Evolutionary conservation across 139 green algal species (phyloP).

Genomic region (Coelastrella sp.): DNA sequence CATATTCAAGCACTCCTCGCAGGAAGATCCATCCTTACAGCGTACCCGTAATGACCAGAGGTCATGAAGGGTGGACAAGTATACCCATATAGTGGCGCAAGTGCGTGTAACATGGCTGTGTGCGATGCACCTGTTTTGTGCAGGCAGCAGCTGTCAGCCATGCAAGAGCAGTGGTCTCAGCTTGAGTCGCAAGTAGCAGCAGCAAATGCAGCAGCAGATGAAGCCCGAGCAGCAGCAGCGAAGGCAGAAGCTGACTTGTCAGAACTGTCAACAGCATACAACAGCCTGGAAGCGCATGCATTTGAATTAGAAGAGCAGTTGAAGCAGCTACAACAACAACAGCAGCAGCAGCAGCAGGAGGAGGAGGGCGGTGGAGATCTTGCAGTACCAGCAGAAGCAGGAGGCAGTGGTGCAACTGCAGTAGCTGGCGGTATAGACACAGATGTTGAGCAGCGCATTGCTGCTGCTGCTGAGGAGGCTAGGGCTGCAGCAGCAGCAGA

Average conservation of each 20-base stretch:
- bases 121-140: no score
- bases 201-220: slow-evolving; percentile 38
- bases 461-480: slow-evolving; percentile 56
- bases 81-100: no score
- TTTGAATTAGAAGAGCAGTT: slow-evolving; percentile 69
- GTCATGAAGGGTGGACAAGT: no score
- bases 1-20: no score
- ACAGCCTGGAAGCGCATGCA: slow-evolving; percentile 80
- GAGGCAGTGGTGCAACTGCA: neutral
- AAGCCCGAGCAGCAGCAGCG: slow-evolving; percentile 33
- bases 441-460: slow-evolving; percentile 31
- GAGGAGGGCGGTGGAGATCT: neutral
- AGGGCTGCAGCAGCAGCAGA: slow-evolving; percentile 63
- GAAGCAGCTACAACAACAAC: slow-evolving; percentile 31
- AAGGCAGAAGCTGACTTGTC: slow-evolving; percentile 74
- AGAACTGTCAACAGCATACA: slow-evolving; percentile 82
- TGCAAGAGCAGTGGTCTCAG: slow-evolving; percentile 40
- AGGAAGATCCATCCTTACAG: no score
- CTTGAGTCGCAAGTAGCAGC: slow-evolving; percentile 27
- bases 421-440: neutral
- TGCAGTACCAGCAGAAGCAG: neutral
- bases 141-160: slow-evolving; percentile 47
- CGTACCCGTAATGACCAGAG: no score
- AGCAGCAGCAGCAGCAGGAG: slow-evolving; percentile 38
- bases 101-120: no score